Evolutionary conservation across 139 green algal genomes (phyloP), one percentile per base, ranked within the genome.

Genomic region (Edaphochlamys debaryana): DNA sequence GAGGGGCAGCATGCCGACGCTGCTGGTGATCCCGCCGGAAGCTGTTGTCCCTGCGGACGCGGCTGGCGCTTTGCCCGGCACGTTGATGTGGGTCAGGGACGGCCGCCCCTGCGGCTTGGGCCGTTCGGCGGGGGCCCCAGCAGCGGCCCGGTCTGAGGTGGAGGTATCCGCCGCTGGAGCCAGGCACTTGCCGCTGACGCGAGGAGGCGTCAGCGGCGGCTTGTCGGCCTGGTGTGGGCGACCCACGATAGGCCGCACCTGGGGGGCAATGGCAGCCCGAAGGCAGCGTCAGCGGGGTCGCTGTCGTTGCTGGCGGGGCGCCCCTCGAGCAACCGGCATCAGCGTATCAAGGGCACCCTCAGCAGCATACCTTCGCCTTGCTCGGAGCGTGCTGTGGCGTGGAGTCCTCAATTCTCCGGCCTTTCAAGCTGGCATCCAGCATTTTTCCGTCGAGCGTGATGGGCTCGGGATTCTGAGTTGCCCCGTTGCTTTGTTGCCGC

Each of bases 131-230:
- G 30, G 27, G 9, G 4, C 30, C 22, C n/a, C 30, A 0, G 30
- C 60, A 6, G 60, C 30, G 30, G 60, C 13, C n/a, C 60, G 11
- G 60, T 20, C 42, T 32, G 23, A 29, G 34, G 52, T 62, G 41
- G 72, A 7, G 4, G 83, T 30, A 50, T 83, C 75, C 3, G 79
- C 42, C 36, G 79, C 30, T 0, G 85, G 85, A 1, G 85, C 85
- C 15, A 89, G 48, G 56, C 71, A 81, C 32, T 85, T 37, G 30
- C 85, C 85, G 34, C 66, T 34, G 13, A 86, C 79, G 1, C 79
- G 70, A 19, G 85, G 79, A 3, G 85, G 85, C 6, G 79, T 84
- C 54, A 80, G 52, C 23, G 85, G 76, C 1, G 64, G 48, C 60
- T 56, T 68, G 37, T 58, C 68, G 2, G 27, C 17, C 8, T n/a